Evolutionary conservation across 2,329 filamentous ascomycete genomes (phyloP), one percentile per base, ranked within the genome.

Genomic region (Aspergillus sp.): DNA sequence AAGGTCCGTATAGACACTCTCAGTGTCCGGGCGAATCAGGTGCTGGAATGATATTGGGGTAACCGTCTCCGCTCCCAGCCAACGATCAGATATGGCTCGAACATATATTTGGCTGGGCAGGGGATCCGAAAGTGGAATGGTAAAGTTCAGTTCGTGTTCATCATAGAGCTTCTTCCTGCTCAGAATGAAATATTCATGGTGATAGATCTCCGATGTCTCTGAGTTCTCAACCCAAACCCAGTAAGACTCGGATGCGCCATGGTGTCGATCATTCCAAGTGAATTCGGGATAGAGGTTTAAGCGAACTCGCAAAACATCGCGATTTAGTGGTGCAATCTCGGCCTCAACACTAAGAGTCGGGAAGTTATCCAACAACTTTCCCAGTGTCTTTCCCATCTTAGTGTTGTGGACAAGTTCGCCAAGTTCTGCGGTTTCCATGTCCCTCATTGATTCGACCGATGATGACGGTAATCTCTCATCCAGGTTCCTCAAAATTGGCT

Each of bases 161-260:
- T 98, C 93, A 64, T 96, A 86, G 2, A 99, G 82, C 80, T 96
- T 97, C 74, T 86, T 90, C 62, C 92, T 84, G 61, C 87, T 96
- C 6, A 99, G 82, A 56, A 99, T 95, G 76, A 99, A 98, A 75
- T 89, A 97, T 72, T 99, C 95, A 64, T 98, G 91, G 68, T 99
- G 95, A 68, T 96, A 98, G 41, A 99, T 98, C 74, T 98, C 93
- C 0, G 91, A 93, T 0, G 93, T 97, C 67, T 98, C 95, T 0
- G 93, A 97, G 71, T 98, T 96, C 74, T 99, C 95, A 3, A 99
- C 93, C 96, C 95, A 99, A 57, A 99, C 89, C 84, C 96, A 99
- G 77, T 96, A 99, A 4, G 93, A 93, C 70, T 99, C 95, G 0
- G 93, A 97, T 3, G 88, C 91, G 17, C 96, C 96, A 70, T 99